These are phyloP conservation scores for Xylaria sp. DNA, from an alignment of 2,329 filamentous ascomycete genomes.

Conservation along the genomic window DNA sequence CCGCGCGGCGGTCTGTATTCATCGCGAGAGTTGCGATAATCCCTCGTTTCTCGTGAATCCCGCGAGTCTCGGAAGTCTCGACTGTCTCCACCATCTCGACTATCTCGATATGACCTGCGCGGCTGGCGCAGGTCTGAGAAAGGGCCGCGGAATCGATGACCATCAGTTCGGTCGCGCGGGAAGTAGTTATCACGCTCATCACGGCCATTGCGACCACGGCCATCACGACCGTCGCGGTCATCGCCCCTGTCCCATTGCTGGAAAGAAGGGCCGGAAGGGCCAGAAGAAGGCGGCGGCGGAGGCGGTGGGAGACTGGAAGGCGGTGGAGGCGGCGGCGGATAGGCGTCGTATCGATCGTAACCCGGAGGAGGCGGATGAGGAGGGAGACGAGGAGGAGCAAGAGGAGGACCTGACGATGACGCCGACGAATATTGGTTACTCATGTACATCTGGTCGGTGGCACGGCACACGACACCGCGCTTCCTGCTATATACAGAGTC, in stretches of 20 bases:
- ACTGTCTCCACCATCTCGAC: constrained; percentile 25
- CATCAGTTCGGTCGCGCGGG: constrained; percentile 37
- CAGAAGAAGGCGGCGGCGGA: constrained; percentile 15
- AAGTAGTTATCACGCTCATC: constrained; percentile 26
- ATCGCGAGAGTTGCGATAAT: constrained; percentile 32
- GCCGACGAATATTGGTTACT: constrained; percentile 21
- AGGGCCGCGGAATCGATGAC: constrained; percentile 43
- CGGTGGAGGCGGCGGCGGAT: constrained; percentile 32
- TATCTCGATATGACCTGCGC: constrained; percentile 24
- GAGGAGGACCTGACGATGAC: constrained; percentile 32
- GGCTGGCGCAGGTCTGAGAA: constrained; percentile 45
- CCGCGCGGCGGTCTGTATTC: constrained; percentile 55
- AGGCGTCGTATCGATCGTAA: constrained; percentile 36
- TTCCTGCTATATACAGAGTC: not conserved
- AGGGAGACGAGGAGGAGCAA: not conserved
- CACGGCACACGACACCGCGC: not conserved
- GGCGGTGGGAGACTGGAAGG: constrained; percentile 22
- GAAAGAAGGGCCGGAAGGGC: not conserved
- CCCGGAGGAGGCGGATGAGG: constrained; percentile 27
- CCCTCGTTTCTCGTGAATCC: constrained; percentile 35
- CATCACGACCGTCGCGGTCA: constrained; percentile 20
- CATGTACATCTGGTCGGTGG: constrained; percentile 26
- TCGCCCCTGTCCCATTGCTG: constrained; percentile 36
- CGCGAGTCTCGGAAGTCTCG: constrained; percentile 30
- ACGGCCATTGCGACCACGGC: constrained; percentile 23